Percentiles rank a stretch among this genome's conserved stretches.
Conservation (phyloP, 805 yeast genomes). For the Candida ponderosae region DNA sequence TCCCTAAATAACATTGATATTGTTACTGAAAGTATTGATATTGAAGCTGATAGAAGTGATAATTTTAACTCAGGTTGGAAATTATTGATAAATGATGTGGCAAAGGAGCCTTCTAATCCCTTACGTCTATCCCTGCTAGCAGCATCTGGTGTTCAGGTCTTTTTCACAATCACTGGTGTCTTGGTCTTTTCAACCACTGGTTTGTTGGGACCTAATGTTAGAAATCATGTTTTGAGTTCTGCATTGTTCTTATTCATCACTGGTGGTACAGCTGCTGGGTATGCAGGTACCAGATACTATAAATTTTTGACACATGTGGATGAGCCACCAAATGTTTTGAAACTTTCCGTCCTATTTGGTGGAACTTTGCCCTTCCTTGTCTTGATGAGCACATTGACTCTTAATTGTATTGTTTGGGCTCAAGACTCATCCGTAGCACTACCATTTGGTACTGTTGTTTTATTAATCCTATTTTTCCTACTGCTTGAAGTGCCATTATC, state of each 20-base stretch:
- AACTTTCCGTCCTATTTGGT: slow-evolving; percentile 36
- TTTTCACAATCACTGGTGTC: slow-evolving; percentile 57
- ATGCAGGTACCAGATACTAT: slow-evolving; percentile 55
- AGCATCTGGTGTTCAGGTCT: slow-evolving; percentile 70
- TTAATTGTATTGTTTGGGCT: slow-evolving; percentile 71
- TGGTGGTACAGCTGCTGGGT: slow-evolving; percentile 74
- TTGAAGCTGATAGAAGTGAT: slow-evolving; percentile 19
- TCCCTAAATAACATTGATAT: slow-evolving; percentile 10
- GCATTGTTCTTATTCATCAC: slow-evolving; percentile 52
- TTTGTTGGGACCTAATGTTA: slow-evolving; percentile 53
- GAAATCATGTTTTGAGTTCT: slow-evolving; percentile 59
- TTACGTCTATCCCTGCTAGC: slow-evolving; percentile 46
- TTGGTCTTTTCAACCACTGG: slow-evolving; percentile 50
- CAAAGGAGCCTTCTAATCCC: slow-evolving; percentile 41
- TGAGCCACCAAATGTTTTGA: slow-evolving; percentile 3
- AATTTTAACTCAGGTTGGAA: slow-evolving; percentile 41
- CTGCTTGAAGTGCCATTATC: slow-evolving; percentile 71
- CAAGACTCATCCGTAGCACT: slow-evolving; percentile 67
- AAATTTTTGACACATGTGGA: slow-evolving; percentile 40
- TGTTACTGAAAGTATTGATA: slow-evolving; percentile 15
- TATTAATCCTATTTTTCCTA: slow-evolving; percentile 50
- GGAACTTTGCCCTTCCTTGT: slow-evolving; percentile 39
- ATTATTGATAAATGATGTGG: slow-evolving; percentile 44
- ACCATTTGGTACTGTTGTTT: slow-evolving; percentile 69
- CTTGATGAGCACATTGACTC: slow-evolving; percentile 39